Evolutionary conservation across 2,329 filamentous ascomycete genomes (phyloP), one percentile per base, ranked within the genome.

Genomic region (Arthrobotrys pseudoclavata): DNA sequence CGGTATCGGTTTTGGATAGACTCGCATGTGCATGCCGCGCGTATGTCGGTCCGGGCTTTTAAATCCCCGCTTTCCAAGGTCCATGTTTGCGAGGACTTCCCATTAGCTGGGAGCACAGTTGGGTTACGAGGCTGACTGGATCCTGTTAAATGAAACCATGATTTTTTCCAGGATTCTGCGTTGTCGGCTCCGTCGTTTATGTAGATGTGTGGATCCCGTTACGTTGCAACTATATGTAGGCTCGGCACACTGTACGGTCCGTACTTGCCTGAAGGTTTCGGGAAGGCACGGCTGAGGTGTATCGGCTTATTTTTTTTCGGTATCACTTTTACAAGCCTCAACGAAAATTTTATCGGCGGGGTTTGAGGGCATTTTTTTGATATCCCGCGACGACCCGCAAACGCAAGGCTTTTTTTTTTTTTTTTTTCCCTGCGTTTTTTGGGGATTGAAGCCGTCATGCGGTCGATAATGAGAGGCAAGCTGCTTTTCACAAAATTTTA

Each of bases 31-130:
- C 31, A 24, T 42, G 55, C 55, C 55, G 55, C 55, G 55, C 55
- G 34, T 60, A 42, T 60, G 55, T 60, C 55, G 55, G 55, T 29
- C 55, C 55, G 55, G 31, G 55, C n/a, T 26, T 42, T 42, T 24
- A 40, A 42, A 42, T 40, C 55, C 55, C 31, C 55, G 55, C 22
- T 55, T 34, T 45, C n/a, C 52, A 13, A 57, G 4, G 29, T 18
- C 29, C 10, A 29, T 34, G 6, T 18, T 22, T n/a, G n/a, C 26
- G 26, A 34, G 31, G 31, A 34, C 31, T 34, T 7, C 6, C 4
- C 7, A 9, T 34, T n/a, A n/a, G n/a, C n/a, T n/a, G n/a, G n/a
- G n/a, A n/a, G n/a, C n/a, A n/a, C n/a, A n/a, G n/a, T n/a, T n/a
- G n/a, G n/a, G n/a, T 7, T 22, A 50, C 20, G 3, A 3, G 42